phyloP scores from a whole-genome alignment of 352 stramenopile species.

The Pythium rhizo-oryzae region DNA sequence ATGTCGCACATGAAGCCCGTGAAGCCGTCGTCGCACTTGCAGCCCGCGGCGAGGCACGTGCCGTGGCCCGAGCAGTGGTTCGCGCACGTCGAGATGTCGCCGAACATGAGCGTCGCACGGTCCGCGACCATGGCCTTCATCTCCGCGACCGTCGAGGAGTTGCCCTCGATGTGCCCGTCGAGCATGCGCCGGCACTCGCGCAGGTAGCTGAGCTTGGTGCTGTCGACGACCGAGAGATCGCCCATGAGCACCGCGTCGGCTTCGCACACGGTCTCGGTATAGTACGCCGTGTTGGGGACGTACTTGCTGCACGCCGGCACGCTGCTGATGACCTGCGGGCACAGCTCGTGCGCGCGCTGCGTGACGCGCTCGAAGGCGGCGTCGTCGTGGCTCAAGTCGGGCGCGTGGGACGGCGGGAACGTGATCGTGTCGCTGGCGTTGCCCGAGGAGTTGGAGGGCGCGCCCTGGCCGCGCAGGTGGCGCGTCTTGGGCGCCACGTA shows the following conservation, averaged over 20 bases:
- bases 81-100: slow-evolving; percentile 24
- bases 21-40: slow-evolving; percentile 33
- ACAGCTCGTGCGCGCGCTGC: slow-evolving; percentile 24
- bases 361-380: neutral
- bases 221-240: slow-evolving; percentile 33
- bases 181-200: slow-evolving; percentile 39
- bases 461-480: slow-evolving; percentile 12
- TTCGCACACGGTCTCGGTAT: slow-evolving; percentile 31
- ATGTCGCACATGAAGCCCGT: slow-evolving; percentile 33
- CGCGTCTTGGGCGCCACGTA: slow-evolving; percentile 5
- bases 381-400: slow-evolving; percentile 9
- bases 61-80: slow-evolving; percentile 30
- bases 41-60: slow-evolving; percentile 30
- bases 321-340: slow-evolving; percentile 27
- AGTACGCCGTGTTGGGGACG: slow-evolving; percentile 33
- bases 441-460: neutral
- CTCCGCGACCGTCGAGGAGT: slow-evolving; percentile 20
- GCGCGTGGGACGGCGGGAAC: neutral
- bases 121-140: slow-evolving; percentile 19
- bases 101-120: slow-evolving; percentile 24
- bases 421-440: slow-evolving; percentile 5
- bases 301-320: slow-evolving; percentile 30
- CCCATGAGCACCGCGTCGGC: slow-evolving; percentile 24
- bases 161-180: slow-evolving; percentile 27
- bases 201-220: slow-evolving; percentile 38